Evolutionary conservation across 2,329 filamentous ascomycete genomes (phyloP).

Genomic region (Fusarium algeriense): DNA sequence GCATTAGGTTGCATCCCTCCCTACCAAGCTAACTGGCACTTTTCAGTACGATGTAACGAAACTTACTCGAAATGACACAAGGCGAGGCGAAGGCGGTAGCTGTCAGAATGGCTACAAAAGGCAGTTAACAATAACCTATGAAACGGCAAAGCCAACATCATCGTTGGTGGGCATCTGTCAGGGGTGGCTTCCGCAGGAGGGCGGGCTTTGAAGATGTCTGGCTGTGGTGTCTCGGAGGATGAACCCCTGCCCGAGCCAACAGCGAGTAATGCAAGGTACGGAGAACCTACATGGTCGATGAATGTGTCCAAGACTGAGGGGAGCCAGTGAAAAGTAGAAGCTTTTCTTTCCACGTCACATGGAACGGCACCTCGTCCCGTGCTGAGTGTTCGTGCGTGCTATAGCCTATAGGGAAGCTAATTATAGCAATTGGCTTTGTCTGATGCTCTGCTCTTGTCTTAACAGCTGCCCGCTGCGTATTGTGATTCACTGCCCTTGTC

Average conservation of each 20-base stretch:
- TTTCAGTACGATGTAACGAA: not conserved
- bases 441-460: not conserved
- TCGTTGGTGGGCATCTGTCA: slow-evolving; percentile 10
- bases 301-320: not conserved
- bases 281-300: slow-evolving; percentile 23
- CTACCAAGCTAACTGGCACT: slow-evolving; percentile 7
- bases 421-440: not conserved
- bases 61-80: not conserved
- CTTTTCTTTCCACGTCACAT: slow-evolving; percentile 6
- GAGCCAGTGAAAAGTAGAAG: slow-evolving; percentile 8
- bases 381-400: slow-evolving; percentile 2
- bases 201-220: slow-evolving; percentile 29
- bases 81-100: slow-evolving; percentile 20
- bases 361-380: slow-evolving; percentile 9
- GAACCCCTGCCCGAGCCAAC: slow-evolving; percentile 25
- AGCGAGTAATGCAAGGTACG: slow-evolving; percentile 41
- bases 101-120: slow-evolving; percentile 30
- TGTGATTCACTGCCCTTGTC: not conserved
- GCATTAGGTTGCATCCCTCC: slow-evolving; percentile 7
- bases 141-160: slow-evolving; percentile 34
- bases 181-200: slow-evolving; percentile 21
- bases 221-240: slow-evolving; percentile 22
- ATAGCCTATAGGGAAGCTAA: no score
- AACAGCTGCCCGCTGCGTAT: not conserved
- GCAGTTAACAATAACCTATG: slow-evolving; percentile 31